Evolutionary conservation across 2,329 filamentous ascomycete species (phyloP).

Genomic region (Conoideocrella luteorostrata): DNA sequence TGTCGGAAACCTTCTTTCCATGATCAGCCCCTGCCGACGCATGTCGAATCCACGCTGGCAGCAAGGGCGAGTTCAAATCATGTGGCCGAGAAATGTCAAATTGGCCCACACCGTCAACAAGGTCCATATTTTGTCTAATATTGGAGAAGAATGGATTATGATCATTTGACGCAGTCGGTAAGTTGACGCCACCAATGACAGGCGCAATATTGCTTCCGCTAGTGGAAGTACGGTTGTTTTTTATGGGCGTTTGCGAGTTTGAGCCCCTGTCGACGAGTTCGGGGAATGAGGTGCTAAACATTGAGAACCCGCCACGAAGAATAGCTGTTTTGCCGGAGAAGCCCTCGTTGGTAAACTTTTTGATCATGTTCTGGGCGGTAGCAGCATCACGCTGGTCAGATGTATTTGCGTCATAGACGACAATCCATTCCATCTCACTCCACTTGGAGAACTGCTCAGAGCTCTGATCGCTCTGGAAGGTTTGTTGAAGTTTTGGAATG

Average conservation of each 20-base stretch:
- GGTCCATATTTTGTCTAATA: slow-evolving; percentile 92
- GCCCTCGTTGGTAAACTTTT: slow-evolving; percentile 84
- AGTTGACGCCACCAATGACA: slow-evolving; percentile 81
- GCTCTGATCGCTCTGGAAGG: slow-evolving; percentile 67
- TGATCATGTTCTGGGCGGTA: slow-evolving; percentile 78
- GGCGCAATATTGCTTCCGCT: slow-evolving; percentile 46
- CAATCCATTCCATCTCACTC: slow-evolving; percentile 66
- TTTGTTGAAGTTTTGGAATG: slow-evolving; percentile 78
- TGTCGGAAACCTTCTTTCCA: slow-evolving; percentile 74
- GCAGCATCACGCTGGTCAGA: slow-evolving; percentile 72
- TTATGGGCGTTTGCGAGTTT: slow-evolving; percentile 20
- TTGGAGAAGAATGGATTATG: slow-evolving; percentile 92
- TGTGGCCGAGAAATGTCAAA: slow-evolving; percentile 48
- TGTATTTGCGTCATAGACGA: slow-evolving; percentile 82
- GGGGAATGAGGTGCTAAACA: slow-evolving; percentile 63
- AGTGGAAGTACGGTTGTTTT: slow-evolving; percentile 16
- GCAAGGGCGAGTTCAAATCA: slow-evolving; percentile 38
- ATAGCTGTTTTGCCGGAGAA: slow-evolving; percentile 70
- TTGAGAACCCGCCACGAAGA: slow-evolving; percentile 73
- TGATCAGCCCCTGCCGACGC: slow-evolving; percentile 62
- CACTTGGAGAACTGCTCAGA: slow-evolving; percentile 70
- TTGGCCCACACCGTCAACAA: slow-evolving; percentile 88
- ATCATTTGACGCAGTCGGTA: slow-evolving; percentile 63
- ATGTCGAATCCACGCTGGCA: slow-evolving; percentile 73
- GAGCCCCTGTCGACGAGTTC: slow-evolving; percentile 51